Evolutionary conservation across 805 yeast species (phyloP), one percentile per base, ranked within the genome.

Genomic region (Candida ulmi): DNA sequence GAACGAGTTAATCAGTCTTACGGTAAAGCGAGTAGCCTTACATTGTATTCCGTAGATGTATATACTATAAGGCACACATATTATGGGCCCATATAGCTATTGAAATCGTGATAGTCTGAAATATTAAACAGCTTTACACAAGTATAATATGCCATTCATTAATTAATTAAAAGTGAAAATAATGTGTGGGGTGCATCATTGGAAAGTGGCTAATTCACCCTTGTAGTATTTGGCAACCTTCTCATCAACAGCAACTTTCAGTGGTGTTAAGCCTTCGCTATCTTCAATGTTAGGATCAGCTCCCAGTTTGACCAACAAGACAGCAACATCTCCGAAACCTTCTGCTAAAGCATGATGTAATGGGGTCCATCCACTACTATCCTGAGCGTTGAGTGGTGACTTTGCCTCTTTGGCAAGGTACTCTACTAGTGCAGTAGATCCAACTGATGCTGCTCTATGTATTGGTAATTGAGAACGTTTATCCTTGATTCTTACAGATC

Each of bases 301-400:
- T 0, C 91, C 91, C 5, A 71, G 64, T 38, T 71, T 68, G 2
- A 80, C 78, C 35, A 90, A 62, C 26, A 66, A 52, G 1, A 78
- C 66, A 0, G 85, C 95, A 11, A 77, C 76, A 42, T 85, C 95
- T 1, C 83, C 88, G 50, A 80, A 81, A 0, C 96, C 96, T 60
- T 90, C 98, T 0, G 95, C 88, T 40, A 83, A 62, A 0, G 97
- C 96, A 60, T 87, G 95, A 58, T 87, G 95, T 43, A 91, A 58
- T 1, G 96, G 80, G 0, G 95, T 83, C 88, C 93, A 87, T 0
- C 95, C 93, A 38, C 71, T 71, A 11, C 48, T 47, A 54, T 90
- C 97, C 29, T 74, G 72, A 3, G 80, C 69, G 51, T 88, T 84
- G 17, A 88, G 57, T 8, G 85, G 83, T 1, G 82, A 76, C 35